Conservation (phyloP, 768 basidiomycete genomes). For the Paxillus rubicundulus region DNA sequence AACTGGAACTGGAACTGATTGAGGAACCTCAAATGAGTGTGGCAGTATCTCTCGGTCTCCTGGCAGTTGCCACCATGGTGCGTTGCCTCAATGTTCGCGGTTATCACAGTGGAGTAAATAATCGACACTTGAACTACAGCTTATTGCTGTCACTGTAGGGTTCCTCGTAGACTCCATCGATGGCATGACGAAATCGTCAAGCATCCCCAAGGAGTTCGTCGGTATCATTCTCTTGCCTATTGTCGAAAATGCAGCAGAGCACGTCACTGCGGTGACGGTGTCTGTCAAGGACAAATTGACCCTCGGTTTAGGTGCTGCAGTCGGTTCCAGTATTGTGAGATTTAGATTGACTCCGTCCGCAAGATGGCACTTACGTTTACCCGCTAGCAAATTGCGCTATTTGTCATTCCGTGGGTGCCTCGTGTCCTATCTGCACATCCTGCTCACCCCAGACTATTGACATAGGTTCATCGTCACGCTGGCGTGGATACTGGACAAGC, state of each 20-base stretch:
- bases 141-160: conserved; percentile 57
- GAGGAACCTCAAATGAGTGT: conserved; percentile 56
- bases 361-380: background rate
- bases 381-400: conserved; percentile 66
- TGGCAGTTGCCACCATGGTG: conserved; percentile 63
- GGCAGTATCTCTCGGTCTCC: conserved; percentile 48
- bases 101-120: background rate
- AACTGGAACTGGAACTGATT: conserved; percentile 25
- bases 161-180: conserved; percentile 79
- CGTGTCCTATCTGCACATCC: background rate
- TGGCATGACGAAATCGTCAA: conserved; percentile 57
- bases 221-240: conserved; percentile 88
- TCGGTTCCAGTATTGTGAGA: conserved; percentile 78
- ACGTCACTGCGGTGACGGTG: conserved; percentile 88
- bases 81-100: conserved; percentile 19
- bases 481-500: conserved; percentile 79
- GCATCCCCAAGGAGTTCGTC: conserved; percentile 77
- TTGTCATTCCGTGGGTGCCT: conserved; percentile 56
- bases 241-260: conserved; percentile 89
- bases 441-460: conserved; percentile 10
- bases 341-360: background rate
- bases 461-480: conserved; percentile 69
- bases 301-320: conserved; percentile 83
- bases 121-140: conserved; percentile 28
- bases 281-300: conserved; percentile 89